Base-by-base conservation (phyloP, 345 rosid genomes). In the Clarkia xantiana region DNA sequence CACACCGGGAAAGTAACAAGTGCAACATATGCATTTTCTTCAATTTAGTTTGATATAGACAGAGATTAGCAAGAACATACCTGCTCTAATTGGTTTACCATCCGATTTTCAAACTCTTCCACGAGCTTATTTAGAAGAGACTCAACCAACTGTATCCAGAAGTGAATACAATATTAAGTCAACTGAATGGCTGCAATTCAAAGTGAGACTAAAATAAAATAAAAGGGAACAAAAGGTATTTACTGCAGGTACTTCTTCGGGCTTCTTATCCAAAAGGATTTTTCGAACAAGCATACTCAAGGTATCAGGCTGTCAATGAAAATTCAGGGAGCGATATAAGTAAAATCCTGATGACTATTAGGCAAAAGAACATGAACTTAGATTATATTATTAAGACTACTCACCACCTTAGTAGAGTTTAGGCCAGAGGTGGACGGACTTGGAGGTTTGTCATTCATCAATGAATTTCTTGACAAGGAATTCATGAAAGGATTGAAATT, bases 71-170 rank as follows among this genome's bases (percentile, higher is more conserved):
- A 34, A 15, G 40, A 52, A 67, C 36, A 43, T 71, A 86, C 96
- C 88, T 59, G 55, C 40, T 71, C 80, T 63, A 43, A 49, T 58
- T 84, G 94, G 69, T 68, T 78, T 53, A 77, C 67, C 55, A 91
- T 73, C 47, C 96, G 84, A 45, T 73, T 70, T 70, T 86, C 96
- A 67, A 86, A 86, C 78, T 79, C 98, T 65, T 91, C 67, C 16
- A 72, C 82, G 49, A 91, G 81, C 70, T 81, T 84, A 57, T 79
- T 77, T 48, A 91, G 83, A 46, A 91, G 82, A 20, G 96, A 77
- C 73, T 91, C 98, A 69, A 90, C 77, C 72, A 86, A 58, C 98
- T 91, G 68, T 62, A 29, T 1, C 36, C 43, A 45, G 49, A 48
- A 52, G 56, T 5, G 49, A 60, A 29, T 48, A 52, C 6, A 29